Evolutionary conservation across 495 filamentous ascomycete genomes (phyloP).

Genomic region (Penicillium manginii): DNA sequence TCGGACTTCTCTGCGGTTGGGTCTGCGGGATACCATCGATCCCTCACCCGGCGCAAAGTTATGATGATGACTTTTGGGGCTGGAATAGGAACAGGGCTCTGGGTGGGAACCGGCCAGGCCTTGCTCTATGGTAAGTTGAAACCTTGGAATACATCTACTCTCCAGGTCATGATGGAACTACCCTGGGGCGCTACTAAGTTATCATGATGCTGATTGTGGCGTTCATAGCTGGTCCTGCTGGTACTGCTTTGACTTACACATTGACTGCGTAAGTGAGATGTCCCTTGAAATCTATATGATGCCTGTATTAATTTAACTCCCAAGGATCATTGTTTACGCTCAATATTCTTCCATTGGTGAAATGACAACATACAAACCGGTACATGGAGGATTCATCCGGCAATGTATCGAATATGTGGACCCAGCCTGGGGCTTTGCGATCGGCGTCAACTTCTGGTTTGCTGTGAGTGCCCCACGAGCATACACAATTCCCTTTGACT

Average conservation of each 20-base stretch:
- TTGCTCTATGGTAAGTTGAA: conserved; percentile 27
- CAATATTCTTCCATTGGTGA: conserved; percentile 35
- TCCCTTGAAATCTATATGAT: background rate
- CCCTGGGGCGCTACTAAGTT: too few relatives aligned
- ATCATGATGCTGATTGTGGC: background rate
- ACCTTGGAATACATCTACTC: background rate
- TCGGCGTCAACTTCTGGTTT: conserved; percentile 40
- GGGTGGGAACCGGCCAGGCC: conserved; percentile 33
- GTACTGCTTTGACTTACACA: conserved; percentile 31
- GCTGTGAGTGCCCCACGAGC: conserved; percentile 15
- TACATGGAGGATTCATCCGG: conserved; percentile 38
- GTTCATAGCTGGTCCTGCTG: conserved; percentile 30
- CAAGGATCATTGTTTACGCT: conserved; percentile 32
- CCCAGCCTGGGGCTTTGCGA: conserved; percentile 34
- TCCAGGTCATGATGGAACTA: too few relatives aligned
- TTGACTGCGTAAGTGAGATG: conserved; percentile 28
- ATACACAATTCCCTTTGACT: background rate
- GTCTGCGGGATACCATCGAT: conserved; percentile 32
- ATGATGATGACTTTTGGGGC: conserved; percentile 43
- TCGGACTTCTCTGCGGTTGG: conserved; percentile 12
- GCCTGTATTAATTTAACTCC: background rate
- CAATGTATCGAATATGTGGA: conserved; percentile 35
- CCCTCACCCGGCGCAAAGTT: conserved; percentile 32
- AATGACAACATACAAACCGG: conserved; percentile 36
- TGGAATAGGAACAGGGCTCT: conserved; percentile 33